Percentiles rank a stretch among this genome's conserved stretches.
phyloP scores from a whole-genome alignment of 1,284 basidiomycete genomes.

The Malassezia dermatis region DNA sequence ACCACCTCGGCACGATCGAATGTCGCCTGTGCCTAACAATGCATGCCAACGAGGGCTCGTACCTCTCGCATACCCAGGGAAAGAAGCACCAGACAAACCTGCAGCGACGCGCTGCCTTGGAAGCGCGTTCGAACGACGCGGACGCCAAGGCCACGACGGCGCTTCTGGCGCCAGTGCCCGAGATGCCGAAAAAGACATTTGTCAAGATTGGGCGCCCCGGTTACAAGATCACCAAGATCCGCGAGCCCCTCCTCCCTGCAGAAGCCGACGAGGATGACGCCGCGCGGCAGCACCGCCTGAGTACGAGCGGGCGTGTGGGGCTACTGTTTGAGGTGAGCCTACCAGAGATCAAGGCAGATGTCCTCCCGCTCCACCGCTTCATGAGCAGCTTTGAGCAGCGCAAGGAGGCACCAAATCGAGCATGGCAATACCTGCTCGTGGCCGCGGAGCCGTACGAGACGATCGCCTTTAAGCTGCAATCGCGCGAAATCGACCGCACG shows the following conservation, averaged over 20 bases:
- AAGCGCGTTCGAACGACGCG: constrained; percentile 64
- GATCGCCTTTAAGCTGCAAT: constrained; percentile 92
- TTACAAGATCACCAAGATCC: constrained; percentile 78
- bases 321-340: constrained; percentile 94
- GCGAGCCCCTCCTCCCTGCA: constrained; percentile 52
- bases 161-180: constrained; percentile 52
- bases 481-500: constrained; percentile 76
- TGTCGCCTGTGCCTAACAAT: constrained; percentile 94
- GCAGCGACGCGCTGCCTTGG: constrained; percentile 83
- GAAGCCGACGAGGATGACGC: constrained; percentile 11
- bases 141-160: constrained; percentile 48
- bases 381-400: constrained; percentile 99
- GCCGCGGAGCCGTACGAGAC: constrained; percentile 98
- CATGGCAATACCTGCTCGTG: constrained; percentile 93
- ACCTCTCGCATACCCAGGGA: constrained; percentile 96
- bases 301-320: constrained; percentile 54
- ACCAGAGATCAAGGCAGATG: constrained; percentile 72
- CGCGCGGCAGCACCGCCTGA: neutral
- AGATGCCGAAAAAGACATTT: constrained; percentile 53
- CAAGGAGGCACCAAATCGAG: constrained; percentile 83
- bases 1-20: constrained; percentile 91
- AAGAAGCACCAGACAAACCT: constrained; percentile 99
- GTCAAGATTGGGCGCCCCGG: constrained; percentile 94
- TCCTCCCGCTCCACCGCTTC: constrained; percentile 76
- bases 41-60: constrained; percentile 98